These are phyloP conservation scores for Pichia cabralensis DNA, from an alignment of 805 yeast species.

Conservation along the genomic window DNA sequence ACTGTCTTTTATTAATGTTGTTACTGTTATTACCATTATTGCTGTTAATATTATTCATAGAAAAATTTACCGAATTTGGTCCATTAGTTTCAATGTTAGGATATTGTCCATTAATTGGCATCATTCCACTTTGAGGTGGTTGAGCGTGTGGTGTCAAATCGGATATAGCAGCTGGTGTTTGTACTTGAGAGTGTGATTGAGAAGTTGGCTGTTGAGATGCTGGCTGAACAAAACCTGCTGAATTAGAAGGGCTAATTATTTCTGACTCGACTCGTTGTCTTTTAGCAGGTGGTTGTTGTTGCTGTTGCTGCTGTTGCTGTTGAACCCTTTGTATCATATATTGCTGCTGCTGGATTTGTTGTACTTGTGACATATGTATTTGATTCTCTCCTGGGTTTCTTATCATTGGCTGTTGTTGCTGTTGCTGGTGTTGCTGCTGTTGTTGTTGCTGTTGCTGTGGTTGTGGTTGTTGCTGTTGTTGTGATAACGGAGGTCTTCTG, in stretches of 20 bases:
- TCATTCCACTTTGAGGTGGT: too few species aligned
- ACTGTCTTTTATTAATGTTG: conserved; percentile 1
- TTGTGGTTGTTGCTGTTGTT: background rate
- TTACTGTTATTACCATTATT: conserved; percentile 12
- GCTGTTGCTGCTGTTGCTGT: conserved; percentile 1
- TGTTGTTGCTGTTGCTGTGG: background rate
- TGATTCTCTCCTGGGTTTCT: conserved; percentile 2
- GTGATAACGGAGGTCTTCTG: background rate
- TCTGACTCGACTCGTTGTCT: too few species aligned
- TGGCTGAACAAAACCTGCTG: too few species aligned
- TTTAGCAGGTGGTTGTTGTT: too few species aligned
- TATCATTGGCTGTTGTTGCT: conserved; percentile 6
- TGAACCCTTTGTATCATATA: too few species aligned
- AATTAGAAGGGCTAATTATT: conserved; percentile 3
- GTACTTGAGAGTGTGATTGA: conserved; percentile 4
- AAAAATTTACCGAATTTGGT: too few species aligned
- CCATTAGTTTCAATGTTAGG: conserved; percentile 7
- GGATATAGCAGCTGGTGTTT: background rate
- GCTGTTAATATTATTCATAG: too few species aligned
- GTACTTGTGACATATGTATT: too few species aligned
- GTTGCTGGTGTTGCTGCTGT: background rate
- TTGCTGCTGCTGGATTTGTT: too few species aligned
- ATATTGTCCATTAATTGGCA: too few species aligned
- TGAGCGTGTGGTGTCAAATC: conserved; percentile 9
- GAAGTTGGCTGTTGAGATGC: too few species aligned